Base-by-base conservation (phyloP, 495 filamentous ascomycete genomes). In the Aspergillus saccharolyticus region DNA sequence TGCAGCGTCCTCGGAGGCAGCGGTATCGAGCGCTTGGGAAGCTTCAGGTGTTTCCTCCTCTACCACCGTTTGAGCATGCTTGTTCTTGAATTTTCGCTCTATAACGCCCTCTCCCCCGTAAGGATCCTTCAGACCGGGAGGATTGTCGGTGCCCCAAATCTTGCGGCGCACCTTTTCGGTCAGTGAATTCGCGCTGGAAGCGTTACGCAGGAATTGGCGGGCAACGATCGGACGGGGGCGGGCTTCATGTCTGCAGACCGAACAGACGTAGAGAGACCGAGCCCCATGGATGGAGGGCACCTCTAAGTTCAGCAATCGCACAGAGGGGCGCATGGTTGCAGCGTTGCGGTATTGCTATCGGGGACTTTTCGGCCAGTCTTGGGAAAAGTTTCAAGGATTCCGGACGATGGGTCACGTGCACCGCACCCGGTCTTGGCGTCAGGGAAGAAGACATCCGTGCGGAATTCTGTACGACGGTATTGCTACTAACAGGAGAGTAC, bases 101-200 rank as follows among this genome's bases (percentile, higher is more conserved):
- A 75, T 55, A 0, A 61, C 59, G 52, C 79, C 69, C 44, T 71
- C 55, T 54, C 70, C 70, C 5, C 70, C 72, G 54, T 84, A 84
- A 0, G 80, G 82, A 62, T 85, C 81, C 54, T 77, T 68, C 46
- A 71, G 53, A 18, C 81, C 82, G 4, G 80, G 80, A 5, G 81
- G 79, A 21, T 74, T 76, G 21, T 83, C 77, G 10, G 79, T 77
- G 19, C 79, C 80, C 81, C 81, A 84, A 56, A 85, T 71, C 66
- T 73, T 78, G 53, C 70, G 67, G 42, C 80, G 78, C 52, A 84
- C 65, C 28, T 73, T 71, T 30, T 83, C 79, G 50, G 78, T 76
- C 51, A 80, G 61, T 52, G 76, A 66, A 44, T 67, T 64, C 46
- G 62, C 61, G 57, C 67, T 64, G 66, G 72, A 74, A 51, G 74